These are phyloP conservation scores for Penicillium sp. DNA, from an alignment of 2,329 filamentous ascomycete genomes.

Conservation along the genomic window DNA sequence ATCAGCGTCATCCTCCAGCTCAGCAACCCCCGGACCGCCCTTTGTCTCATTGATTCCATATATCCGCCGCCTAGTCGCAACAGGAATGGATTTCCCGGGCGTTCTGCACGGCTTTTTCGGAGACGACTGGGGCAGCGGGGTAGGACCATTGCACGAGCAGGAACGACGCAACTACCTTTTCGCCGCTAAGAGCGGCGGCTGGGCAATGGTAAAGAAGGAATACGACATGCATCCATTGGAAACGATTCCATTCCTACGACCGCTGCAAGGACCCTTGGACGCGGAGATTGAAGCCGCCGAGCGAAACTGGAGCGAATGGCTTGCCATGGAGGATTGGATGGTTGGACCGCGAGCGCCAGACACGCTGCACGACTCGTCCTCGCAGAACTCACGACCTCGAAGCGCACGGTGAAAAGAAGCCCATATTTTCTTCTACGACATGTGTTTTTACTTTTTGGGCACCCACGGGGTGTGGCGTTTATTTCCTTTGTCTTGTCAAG, in stretches of 20 bases:
- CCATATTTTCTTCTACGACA: not conserved
- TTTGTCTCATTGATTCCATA: slow-evolving; percentile 75
- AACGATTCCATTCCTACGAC: slow-evolving; percentile 78
- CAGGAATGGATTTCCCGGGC: slow-evolving; percentile 78
- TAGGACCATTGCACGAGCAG: slow-evolving; percentile 77
- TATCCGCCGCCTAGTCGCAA: slow-evolving; percentile 81
- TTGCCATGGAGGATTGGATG: slow-evolving; percentile 99
- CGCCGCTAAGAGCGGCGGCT: slow-evolving; percentile 84
- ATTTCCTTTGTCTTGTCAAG: slow-evolving; percentile 15
- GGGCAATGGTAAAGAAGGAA: slow-evolving; percentile 80
- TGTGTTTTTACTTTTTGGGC: slow-evolving; percentile 1
- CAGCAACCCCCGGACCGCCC: slow-evolving; percentile 34
- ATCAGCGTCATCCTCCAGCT: slow-evolving; percentile 38
- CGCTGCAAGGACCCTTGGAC: slow-evolving; percentile 69
- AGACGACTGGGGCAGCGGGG: slow-evolving; percentile 78
- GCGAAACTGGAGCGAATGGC: slow-evolving; percentile 84
- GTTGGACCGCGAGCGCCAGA: slow-evolving; percentile 71
- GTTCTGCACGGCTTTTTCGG: slow-evolving; percentile 96
- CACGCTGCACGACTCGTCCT: slow-evolving; percentile 35
- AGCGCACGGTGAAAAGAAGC: slow-evolving; percentile 24
- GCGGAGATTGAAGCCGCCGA: slow-evolving; percentile 80
- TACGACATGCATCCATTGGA: slow-evolving; percentile 86
- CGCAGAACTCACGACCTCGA: slow-evolving; percentile 31
- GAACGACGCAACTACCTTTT: slow-evolving; percentile 94
- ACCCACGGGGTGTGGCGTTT: slow-evolving; percentile 10